Conservation (phyloP, 176 grass and related monocot genomes). For the Pontederia crassipes region DNA sequence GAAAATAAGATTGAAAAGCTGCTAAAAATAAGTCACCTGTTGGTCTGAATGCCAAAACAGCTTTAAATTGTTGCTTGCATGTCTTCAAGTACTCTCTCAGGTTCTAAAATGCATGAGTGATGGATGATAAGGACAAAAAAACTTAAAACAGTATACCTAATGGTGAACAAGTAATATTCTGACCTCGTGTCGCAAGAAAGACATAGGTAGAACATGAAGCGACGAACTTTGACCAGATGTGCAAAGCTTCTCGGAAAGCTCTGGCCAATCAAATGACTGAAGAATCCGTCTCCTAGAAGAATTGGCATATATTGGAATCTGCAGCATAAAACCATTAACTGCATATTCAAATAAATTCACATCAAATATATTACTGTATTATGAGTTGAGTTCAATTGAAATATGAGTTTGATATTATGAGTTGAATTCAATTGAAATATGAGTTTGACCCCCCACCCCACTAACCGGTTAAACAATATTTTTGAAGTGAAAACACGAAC, state of each 20-base stretch:
- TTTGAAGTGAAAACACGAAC: no score
- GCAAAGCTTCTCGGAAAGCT: conserved; percentile 49
- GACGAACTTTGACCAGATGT: conserved; percentile 39
- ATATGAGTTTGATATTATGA: not conserved
- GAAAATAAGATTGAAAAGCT: not conserved
- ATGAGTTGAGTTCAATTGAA: not conserved
- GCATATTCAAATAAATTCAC: conserved; percentile 2
- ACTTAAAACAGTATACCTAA: not conserved
- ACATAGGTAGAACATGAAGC: conserved; percentile 66
- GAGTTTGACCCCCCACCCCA: no score
- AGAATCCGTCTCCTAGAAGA: conserved; percentile 61
- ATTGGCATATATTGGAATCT: conserved; percentile 67
- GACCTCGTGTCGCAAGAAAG: conserved; percentile 56
- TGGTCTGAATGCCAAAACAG: conserved; percentile 62
- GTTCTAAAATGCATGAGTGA: conserved; percentile 29
- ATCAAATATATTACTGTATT: conserved; percentile 7
- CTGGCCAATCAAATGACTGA: conserved; percentile 55
- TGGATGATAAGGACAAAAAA: conserved; percentile 11
- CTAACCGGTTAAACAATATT: no score
- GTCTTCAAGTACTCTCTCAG: conserved; percentile 48
- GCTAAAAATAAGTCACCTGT: conserved; percentile 38
- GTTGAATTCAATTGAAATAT: not conserved
- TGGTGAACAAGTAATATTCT: conserved; percentile 8
- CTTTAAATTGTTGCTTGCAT: conserved; percentile 36
- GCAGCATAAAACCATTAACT: not conserved